Base-by-base conservation (phyloP, 139 green algal species). In the Chlamydomonas sp. region DNA sequence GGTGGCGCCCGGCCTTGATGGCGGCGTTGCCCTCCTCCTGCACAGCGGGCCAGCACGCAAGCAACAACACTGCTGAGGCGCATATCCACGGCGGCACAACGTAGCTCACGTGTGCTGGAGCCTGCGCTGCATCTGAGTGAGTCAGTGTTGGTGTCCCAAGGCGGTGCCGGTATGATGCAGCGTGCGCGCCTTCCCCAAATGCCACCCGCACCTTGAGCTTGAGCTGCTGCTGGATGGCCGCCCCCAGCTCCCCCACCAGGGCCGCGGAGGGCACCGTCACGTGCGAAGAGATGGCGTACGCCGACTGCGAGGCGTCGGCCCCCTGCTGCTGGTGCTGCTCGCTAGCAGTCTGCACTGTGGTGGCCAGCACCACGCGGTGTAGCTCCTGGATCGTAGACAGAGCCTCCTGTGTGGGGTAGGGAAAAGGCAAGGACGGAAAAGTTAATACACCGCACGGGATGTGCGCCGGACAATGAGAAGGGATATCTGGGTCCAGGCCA, bases 11-110 rank as follows among this genome's bases (percentile, higher is more conserved):
- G 2, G 80, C 89, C 73, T 90, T 92, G 72, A 96, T 63, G 0
- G 93, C 92, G 1, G 75, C 80, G 79, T 97, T 97, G 86, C 94
- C 95, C 4, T 91, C 89, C 18, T 92, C 88, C 85, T 95, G 71
- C 8, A 31, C 2, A 77, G 18, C 8, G 18, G 66, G 64, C 10
- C 18, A 18, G 77, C 77, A 71, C 66, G 12, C 66, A 71, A 10
- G 12, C 66, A 14, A 10, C 10, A 18, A 71, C 66, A 71, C 31
- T 71, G 66, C 66, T 18, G 10, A 14, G 66, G 12, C 12, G 12
- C 66, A 71, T 14, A 71, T 14, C 9, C 66, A 14, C 66, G 12
- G 10, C 9, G 66, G 66, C 66, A 71, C 66, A 71, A 10, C 9
- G 10, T 10, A 18, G 12, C 10, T 10, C 66, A 71, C 66, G 66